These are phyloP conservation scores for Obelidium mucronatum DNA, from an alignment of 192 early-diverging fungal species.

Conservation along the genomic window DNA sequence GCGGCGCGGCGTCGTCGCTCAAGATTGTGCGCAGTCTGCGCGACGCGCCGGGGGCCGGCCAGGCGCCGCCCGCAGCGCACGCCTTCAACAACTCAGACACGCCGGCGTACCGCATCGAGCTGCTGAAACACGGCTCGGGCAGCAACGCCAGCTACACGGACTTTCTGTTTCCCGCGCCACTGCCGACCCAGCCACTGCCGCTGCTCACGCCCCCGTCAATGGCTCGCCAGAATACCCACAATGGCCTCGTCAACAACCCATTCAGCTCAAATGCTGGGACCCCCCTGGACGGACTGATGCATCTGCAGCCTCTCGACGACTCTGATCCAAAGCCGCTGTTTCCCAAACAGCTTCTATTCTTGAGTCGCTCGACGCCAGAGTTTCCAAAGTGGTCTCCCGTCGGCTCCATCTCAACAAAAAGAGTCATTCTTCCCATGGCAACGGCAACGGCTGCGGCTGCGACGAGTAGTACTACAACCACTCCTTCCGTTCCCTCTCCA, in stretches of 20 bases:
- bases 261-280: no score
- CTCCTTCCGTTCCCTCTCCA: not conserved
- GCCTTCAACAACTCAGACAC: conserved; percentile 2
- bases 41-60: not conserved
- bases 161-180: conserved; percentile 26
- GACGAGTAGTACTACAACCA: not conserved
- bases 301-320: not conserved
- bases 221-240: conserved; percentile 19
- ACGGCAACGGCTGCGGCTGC: not conserved
- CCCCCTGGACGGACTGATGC: no score
- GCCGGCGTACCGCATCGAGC: not conserved
- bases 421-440: not conserved
- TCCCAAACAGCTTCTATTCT: conserved; percentile 52
- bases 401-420: not conserved
- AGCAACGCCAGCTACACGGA: conserved; percentile 5
- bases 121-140: not conserved
- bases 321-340: conserved; percentile 25
- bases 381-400: conserved; percentile 45
- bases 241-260: no score
- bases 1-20: conserved; percentile 6
- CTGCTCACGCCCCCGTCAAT: not conserved
- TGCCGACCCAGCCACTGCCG: no score
- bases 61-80: not conserved
- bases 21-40: conserved; percentile 26
- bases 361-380: conserved; percentile 50